phyloP scores from a whole-genome alignment of 2,329 filamentous ascomycete species.

The Geosmithia putterillii region DNA sequence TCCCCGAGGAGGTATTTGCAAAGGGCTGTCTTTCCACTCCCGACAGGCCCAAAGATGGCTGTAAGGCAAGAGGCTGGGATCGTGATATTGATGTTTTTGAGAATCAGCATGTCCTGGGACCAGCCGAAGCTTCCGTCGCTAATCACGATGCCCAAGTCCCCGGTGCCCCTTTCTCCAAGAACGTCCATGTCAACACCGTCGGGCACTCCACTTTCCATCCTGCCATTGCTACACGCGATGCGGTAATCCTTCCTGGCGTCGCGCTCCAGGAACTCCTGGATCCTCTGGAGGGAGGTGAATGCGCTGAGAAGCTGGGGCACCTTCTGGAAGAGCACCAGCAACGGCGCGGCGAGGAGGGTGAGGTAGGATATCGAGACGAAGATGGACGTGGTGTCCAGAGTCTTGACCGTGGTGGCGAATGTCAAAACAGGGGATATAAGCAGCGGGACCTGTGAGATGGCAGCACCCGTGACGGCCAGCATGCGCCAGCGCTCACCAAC shows the following conservation, averaged over 20 bases:
- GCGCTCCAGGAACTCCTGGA: slow-evolving; percentile 2
- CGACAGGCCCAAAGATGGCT: slow-evolving; percentile 23
- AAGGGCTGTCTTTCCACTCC: slow-evolving; percentile 22
- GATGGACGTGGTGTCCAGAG: slow-evolving; percentile 6
- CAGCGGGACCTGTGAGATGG: slow-evolving; percentile 14
- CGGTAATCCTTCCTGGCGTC: not conserved
- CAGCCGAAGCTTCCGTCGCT: slow-evolving; percentile 11
- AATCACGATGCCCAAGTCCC: not conserved
- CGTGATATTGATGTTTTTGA: slow-evolving; percentile 8
- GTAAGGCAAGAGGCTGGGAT: slow-evolving; percentile 12
- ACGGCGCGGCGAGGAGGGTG: slow-evolving; percentile 1
- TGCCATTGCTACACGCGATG: not conserved
- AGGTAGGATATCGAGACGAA: slow-evolving; percentile 1
- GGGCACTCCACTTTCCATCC: no score
- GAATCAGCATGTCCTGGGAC: slow-evolving; percentile 6
- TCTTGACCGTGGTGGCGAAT: slow-evolving; percentile 8
- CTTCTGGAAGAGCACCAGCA: slow-evolving; percentile 1
- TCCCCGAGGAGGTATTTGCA: slow-evolving; percentile 20
- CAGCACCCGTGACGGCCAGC: slow-evolving; percentile 4
- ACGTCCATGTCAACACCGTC: not conserved
- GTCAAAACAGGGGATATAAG: slow-evolving; percentile 14
- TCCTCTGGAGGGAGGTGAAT: slow-evolving; percentile 2
- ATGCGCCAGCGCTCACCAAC: slow-evolving; percentile 7
- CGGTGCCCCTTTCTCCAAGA: not conserved
- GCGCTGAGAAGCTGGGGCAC: slow-evolving; percentile 3